Base-by-base conservation (phyloP, 352 stramenopile genomes). In the Blastocystis sp. region DNA sequence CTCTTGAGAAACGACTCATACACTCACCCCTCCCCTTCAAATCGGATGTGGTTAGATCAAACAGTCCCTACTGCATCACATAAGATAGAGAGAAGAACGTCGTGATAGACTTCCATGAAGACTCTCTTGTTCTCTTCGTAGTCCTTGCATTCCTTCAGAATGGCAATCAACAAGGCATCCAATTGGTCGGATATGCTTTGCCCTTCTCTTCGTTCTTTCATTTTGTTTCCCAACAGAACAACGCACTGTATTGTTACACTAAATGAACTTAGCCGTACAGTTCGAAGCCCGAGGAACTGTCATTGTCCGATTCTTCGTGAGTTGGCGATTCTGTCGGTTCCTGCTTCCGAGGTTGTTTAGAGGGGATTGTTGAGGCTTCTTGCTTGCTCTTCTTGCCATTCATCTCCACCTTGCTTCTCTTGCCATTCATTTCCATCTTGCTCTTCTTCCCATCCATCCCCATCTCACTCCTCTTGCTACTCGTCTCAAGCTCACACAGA, bases 31-130 rank as follows among this genome's bases (percentile, higher is more conserved):
- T 29, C 31, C 12, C 31, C 19, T 69, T 55, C 16, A 39, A 70
- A 55, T 51, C 31, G 19, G 31, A 33, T 21, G 51, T 50, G 2
- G 50, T 69, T 31, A 85, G n/a, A 31, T 85, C 74, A 19, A 85
- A 85, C 29, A 85, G 45, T 13, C 74, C 74, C 74, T 85, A 85
- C n/a, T 35, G 37, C 33, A 31, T 85, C 10, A 85, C 24, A 39
- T 1, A 6, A 37, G 33, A 1, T 29, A 26, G n/a, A 21, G 24
- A 60, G 37, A n/a, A 29, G 21, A 33, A 70, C 74, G 21, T 85
- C 74, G 45, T 26, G 35, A 6, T 37, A 85, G 26, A 85, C 60
- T 13, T 35, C 33, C 29, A 59, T 59, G 51, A 85, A 85, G 3
- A 50, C 51, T 62, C 31, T 29, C 74, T 85, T 85, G 26, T 69